Base-by-base conservation (phyloP, 768 basidiomycete genomes). In the Lanmaoa rubissima region DNA sequence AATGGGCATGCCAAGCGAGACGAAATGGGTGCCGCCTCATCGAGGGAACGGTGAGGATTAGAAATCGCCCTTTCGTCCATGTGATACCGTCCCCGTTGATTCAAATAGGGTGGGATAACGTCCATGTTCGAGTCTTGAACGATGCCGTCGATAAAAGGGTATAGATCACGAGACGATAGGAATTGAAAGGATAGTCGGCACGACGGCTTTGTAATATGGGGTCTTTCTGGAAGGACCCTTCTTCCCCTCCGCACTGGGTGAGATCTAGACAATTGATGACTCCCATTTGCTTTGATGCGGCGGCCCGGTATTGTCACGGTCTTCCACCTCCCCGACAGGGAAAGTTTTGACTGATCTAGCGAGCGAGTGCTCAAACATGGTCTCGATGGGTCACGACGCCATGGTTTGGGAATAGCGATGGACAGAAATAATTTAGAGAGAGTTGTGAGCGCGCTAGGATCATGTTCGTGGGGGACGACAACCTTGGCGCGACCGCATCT, bases 1-100 rank as follows among this genome's bases (percentile, higher is more conserved):
- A 21, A 34, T 31, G 40, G 47, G 31, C 28, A 24, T 43, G 42
- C 46, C 57, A 54, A 42, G 51, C 47, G 40, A 46, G 55, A 54
- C 45, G 5, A 35, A 38, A 48, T 19, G 56, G 39, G 50, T 34
- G 13, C 47, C 48, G 34, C 41, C 26, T 42, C 43, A 47, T 43
- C 36, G 41, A 59, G 42, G 40, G 17, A 47, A 46, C 34, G 36
- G 46, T 32, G 45, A 45, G 32, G n/a, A 47, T 45, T 32, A 43
- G 31, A 47, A 38, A 43, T 24, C 5, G 28, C 16, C 9, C 28
- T 32, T 40, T 38, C 28, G 24, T 39, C 42, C 54, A 32, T 32
- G 32, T 38, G 16, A 43, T 11, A 39, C 5, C 0, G 34, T 13
- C 34, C 43, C 36, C n/a, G 13, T 31, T 13, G 31, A 28, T 36